Evolutionary conservation across 2,329 filamentous ascomycete species (phyloP), one percentile per base, ranked within the genome.

Genomic region (Pezicula radicicola): DNA sequence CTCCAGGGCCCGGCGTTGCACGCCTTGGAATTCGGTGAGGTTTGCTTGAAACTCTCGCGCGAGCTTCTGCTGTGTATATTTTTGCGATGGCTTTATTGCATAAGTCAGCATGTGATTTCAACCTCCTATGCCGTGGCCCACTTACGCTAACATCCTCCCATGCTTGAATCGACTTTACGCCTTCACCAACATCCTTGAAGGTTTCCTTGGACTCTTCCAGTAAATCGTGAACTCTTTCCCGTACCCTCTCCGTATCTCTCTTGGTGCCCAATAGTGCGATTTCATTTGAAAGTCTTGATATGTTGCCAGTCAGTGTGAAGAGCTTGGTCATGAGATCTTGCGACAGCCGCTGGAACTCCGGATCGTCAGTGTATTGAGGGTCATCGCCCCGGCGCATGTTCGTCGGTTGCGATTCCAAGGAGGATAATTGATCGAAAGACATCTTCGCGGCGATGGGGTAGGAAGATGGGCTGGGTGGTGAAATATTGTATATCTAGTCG

Each of bases 31-130:
- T 63, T 97, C 92, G 61, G 87, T 84, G 53, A 97, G 83, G 46
- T 89, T 89, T 35, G 89, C 82, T 67, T 92, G 89, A 76, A 97
- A 97, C 69, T 97, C 92, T 66, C 90, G 89, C 56, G 91, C 93
- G 33, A 99, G 81, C 70, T 97, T 97, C 62, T 93, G 89, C 66
- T 97, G 93, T 19, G 91, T 94, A 76, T 96, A 97, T 72, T 93
- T 95, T 76, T 99, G 94, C 50, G 91, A 89, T 55, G 93, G 90
- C 91, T 96, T 54, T 35, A 41, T 44, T 12, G 47, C 46, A 45
- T 18, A 25, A 30, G 46, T 39, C 25, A 50, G 52, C 15, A 49
- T 4, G 49, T 21, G 55, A 51, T 69, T 1, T n/a, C 35, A n/a
- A 33, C 9, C 30, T n/a, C 25, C 4, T 10, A 21, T 16, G 35